phyloP scores from a whole-genome alignment of 2,329 filamentous ascomycete genomes.

The Onygenales sp. region DNA sequence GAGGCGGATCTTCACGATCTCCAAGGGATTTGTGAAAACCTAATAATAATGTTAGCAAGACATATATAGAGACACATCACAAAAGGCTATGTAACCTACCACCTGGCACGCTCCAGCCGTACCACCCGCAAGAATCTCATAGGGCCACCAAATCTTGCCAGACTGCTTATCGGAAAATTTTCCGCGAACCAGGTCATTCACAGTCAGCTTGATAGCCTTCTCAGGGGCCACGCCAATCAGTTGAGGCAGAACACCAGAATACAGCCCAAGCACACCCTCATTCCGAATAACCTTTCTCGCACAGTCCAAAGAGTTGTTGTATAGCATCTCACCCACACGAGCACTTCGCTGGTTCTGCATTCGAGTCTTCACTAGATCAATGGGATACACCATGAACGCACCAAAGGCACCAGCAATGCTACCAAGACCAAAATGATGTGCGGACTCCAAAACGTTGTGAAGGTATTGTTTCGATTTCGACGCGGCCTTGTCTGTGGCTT shows the following conservation, averaged over 20 bases:
- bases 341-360: slow-evolving; percentile 92
- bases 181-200: slow-evolving; percentile 84
- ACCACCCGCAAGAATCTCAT: slow-evolving; percentile 82
- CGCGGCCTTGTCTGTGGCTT: slow-evolving; percentile 44
- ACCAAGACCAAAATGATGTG: slow-evolving; percentile 83
- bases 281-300: slow-evolving; percentile 87
- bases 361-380: slow-evolving; percentile 95
- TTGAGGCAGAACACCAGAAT: slow-evolving; percentile 91
- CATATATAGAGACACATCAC: slow-evolving; percentile 5
- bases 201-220: slow-evolving; percentile 98
- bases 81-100: slow-evolving; percentile 46
- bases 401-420: slow-evolving; percentile 91
- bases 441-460: slow-evolving; percentile 60
- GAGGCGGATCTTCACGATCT: slow-evolving; percentile 98
- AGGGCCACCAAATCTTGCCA: slow-evolving; percentile 58
- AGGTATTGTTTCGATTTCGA: slow-evolving; percentile 50
- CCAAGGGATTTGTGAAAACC: slow-evolving; percentile 95
- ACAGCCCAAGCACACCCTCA: slow-evolving; percentile 80
- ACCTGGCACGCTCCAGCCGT: slow-evolving; percentile 91
- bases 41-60: slow-evolving; percentile 24
- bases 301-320: slow-evolving; percentile 97
- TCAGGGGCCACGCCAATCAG: slow-evolving; percentile 96
- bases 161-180: slow-evolving; percentile 64
- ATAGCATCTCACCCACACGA: slow-evolving; percentile 74
- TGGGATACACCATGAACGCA: slow-evolving; percentile 98